Conservation (phyloP, 345 rosid genomes). For the Salix dunnii region DNA sequence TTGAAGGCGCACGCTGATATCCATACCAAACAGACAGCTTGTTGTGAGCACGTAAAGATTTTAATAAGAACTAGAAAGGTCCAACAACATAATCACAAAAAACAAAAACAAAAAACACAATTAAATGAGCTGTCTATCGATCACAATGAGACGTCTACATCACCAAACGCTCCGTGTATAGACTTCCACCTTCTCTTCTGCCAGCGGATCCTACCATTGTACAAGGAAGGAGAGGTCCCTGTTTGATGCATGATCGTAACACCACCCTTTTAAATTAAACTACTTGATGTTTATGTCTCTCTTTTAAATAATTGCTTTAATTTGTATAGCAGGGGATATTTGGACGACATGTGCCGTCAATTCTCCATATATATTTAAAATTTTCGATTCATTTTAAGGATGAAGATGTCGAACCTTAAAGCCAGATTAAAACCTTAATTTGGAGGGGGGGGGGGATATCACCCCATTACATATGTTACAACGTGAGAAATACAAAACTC, state of each 20-base stretch:
- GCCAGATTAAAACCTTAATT: background rate
- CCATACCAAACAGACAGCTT: background rate
- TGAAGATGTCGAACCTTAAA: no score
- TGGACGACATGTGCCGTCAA: no score
- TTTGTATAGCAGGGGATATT: background rate
- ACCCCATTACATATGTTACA: background rate
- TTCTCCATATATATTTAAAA: no score
- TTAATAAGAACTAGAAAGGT: background rate
- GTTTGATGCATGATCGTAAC: background rate
- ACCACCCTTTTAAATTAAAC: no score
- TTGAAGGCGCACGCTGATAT: background rate
- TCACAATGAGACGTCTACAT: background rate
- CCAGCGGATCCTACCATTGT: constrained; percentile 5
- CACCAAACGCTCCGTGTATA: constrained; percentile 3
- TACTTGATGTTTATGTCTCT: no score
- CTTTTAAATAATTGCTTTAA: no score
- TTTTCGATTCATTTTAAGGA: no score
- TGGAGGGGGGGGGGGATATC: background rate
- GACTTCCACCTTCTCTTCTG: background rate
- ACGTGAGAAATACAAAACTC: background rate
- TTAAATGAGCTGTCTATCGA: background rate
- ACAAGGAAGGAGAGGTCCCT: background rate
- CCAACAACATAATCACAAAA: background rate
- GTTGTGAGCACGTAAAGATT: background rate
- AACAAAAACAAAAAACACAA: background rate